phyloP scores from a whole-genome alignment of 169 alveolate genomes.

The Plasmodium ovale region DNA sequence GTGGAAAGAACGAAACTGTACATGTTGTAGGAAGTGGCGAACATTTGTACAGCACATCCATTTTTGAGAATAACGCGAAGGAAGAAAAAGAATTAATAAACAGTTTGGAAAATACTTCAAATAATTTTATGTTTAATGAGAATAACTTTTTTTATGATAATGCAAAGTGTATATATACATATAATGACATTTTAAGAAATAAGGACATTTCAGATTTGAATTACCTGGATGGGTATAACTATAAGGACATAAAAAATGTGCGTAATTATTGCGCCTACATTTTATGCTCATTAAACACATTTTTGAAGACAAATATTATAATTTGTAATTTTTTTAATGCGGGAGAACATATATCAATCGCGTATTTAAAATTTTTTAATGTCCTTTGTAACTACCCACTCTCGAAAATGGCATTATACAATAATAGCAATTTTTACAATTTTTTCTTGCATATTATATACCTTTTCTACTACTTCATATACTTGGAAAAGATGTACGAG shows the following conservation, averaged over 20 bases:
- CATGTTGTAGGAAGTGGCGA: not conserved
- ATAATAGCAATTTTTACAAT: conserved; percentile 40
- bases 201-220: conserved; percentile 43
- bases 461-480: conserved; percentile 56
- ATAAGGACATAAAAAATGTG: conserved; percentile 63
- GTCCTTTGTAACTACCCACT: conserved; percentile 44
- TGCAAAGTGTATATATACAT: conserved; percentile 59
- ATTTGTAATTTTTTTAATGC: conserved; percentile 41
- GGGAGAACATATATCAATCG: conserved; percentile 50
- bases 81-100: conserved; percentile 28
- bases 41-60: not conserved
- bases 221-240: conserved; percentile 70
- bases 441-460: conserved; percentile 52
- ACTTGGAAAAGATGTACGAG: conserved; percentile 51
- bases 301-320: conserved; percentile 44
- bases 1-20: not conserved
- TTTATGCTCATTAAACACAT: conserved; percentile 53
- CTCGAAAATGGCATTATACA: conserved; percentile 42
- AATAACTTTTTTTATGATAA: conserved; percentile 74
- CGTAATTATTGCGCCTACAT: conserved; percentile 69
- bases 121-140: conserved; percentile 44
- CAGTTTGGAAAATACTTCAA: not conserved
- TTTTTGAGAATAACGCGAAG: not conserved
- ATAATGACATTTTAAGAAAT: conserved; percentile 67
- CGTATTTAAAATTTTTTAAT: conserved; percentile 45